phyloP scores from a whole-genome alignment of 2,329 filamentous ascomycete species.

The Endocalyx cinctus region DNA sequence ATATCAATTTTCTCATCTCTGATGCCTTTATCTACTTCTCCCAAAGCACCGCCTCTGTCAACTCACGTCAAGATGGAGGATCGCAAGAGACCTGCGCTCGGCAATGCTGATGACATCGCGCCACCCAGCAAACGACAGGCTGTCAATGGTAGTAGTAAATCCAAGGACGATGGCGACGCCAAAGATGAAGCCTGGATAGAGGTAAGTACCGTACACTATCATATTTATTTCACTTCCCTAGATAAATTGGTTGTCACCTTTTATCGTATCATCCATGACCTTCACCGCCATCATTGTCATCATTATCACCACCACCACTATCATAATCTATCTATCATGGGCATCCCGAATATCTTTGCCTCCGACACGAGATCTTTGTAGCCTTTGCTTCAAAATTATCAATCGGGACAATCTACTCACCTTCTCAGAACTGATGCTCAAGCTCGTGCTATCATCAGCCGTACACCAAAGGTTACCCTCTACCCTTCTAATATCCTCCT shows the following conservation, averaged over 20 bases:
- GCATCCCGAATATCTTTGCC: too few species aligned
- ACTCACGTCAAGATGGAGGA: conserved; percentile 97
- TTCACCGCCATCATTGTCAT: not conserved
- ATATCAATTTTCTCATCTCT: too few species aligned
- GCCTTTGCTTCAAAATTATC: conserved; percentile 15
- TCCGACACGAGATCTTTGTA: conserved; percentile 14
- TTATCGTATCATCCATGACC: not conserved
- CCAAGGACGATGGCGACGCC: conserved; percentile 51
- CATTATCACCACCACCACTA: conserved; percentile 1
- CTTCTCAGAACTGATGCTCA: conserved; percentile 29
- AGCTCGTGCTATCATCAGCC: conserved; percentile 22
- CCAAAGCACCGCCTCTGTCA: conserved; percentile 67
- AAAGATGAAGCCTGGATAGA: conserved; percentile 60
- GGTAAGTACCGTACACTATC: conserved; percentile 46
- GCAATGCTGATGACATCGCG: conserved; percentile 74
- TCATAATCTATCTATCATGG: not conserved
- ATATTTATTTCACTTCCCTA: conserved; percentile 9
- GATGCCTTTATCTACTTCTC: conserved; percentile 81
- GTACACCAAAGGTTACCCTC: conserved; percentile 14
- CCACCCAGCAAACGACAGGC: conserved; percentile 91
- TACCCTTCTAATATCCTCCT: conserved; percentile 13
- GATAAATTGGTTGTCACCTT: not conserved
- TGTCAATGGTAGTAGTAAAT: conserved; percentile 68
- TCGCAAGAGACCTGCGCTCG: conserved; percentile 88
- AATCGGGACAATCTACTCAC: conserved; percentile 27